phyloP scores from a whole-genome alignment of 225 moss, liverwort and hornwort genomes.

The Lunularia cruciata region DNA sequence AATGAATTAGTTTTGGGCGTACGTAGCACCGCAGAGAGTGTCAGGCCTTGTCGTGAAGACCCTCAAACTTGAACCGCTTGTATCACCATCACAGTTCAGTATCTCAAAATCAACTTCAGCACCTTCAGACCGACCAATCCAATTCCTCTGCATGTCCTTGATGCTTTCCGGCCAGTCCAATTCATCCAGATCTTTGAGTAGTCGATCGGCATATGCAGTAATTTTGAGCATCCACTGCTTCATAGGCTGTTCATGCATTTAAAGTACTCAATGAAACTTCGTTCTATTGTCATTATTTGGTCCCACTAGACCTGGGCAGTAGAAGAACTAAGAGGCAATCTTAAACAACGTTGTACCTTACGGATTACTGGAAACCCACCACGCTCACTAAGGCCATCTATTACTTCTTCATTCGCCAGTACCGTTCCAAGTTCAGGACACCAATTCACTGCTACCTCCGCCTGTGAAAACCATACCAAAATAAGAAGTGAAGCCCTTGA shows the following conservation, averaged over 20 bases:
- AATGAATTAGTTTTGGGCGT: conserved; percentile 26
- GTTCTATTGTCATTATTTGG: too few relatives aligned
- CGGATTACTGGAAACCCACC: conserved; percentile 90
- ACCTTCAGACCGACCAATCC: conserved; percentile 97
- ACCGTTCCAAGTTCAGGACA: conserved; percentile 91
- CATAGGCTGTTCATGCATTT: conserved; percentile 90
- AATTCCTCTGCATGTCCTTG: conserved; percentile 98
- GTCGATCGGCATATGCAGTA: conserved; percentile 86
- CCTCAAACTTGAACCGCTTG: conserved; percentile 46
- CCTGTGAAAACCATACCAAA: conserved; percentile 47
- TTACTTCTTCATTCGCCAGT: conserved; percentile 92
- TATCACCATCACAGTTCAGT: conserved; percentile 36
- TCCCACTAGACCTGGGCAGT: too few relatives aligned
- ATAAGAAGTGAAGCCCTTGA: background rate
- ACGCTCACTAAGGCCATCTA: conserved; percentile 94
- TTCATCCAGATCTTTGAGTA: conserved; percentile 80
- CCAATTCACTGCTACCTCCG: conserved; percentile 98
- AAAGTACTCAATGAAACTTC: too few relatives aligned
- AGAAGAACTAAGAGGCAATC: too few relatives aligned
- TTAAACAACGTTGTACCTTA: conserved; percentile 51
- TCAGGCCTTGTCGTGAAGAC: conserved; percentile 98
- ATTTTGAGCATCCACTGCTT: conserved; percentile 96
- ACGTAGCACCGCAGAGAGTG: conserved; percentile 95
- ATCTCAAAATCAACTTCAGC: conserved; percentile 74
- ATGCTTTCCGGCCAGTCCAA: conserved; percentile 96